Percentiles rank a stretch among this genome's conserved stretches.
phyloP scores from a whole-genome alignment of 371 early-diverging fungal species.

The Apophysomyces variabilis region DNA sequence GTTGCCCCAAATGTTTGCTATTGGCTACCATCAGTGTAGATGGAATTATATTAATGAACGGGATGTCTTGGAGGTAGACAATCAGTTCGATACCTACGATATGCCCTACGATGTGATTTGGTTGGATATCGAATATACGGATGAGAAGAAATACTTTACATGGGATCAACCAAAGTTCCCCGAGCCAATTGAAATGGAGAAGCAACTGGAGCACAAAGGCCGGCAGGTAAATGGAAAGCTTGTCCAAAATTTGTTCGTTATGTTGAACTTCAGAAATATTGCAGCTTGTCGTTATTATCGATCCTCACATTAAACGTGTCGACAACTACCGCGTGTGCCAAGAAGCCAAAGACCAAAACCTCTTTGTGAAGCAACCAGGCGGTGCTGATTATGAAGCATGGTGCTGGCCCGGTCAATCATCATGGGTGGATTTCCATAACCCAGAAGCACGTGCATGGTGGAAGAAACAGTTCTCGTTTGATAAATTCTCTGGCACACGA shows the following conservation, averaged over 20 bases:
- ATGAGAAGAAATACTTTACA: constrained; percentile 89
- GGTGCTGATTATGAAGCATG: constrained; percentile 82
- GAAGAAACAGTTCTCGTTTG: constrained; percentile 71
- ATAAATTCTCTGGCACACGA: constrained; percentile 78
- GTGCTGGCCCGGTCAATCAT: constrained; percentile 94
- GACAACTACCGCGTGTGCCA: constrained; percentile 75
- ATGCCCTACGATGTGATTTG: constrained; percentile 95
- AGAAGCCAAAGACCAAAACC: constrained; percentile 72
- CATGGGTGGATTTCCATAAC: constrained; percentile 88
- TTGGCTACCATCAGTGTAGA: constrained; percentile 93
- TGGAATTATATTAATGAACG: constrained; percentile 91
- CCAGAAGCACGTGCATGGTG: constrained; percentile 84
- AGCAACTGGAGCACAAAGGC: constrained; percentile 69
- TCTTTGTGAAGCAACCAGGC: constrained; percentile 81
- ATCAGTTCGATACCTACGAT: constrained; percentile 79
- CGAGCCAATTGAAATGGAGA: constrained; percentile 86
- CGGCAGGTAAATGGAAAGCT: constrained; percentile 64
- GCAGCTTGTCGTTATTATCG: constrained; percentile 92
- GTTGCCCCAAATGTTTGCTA: constrained; percentile 89
- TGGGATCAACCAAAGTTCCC: constrained; percentile 92
- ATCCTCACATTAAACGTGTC: constrained; percentile 96
- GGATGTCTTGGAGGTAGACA: constrained; percentile 84
- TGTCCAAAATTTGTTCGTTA: neutral
- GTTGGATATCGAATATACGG: constrained; percentile 95
- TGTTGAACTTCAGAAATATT: neutral